Evolutionary conservation across 2,329 filamentous ascomycete species (phyloP), one percentile per base, ranked within the genome.

Genomic region (Trichoderma hamatum): DNA sequence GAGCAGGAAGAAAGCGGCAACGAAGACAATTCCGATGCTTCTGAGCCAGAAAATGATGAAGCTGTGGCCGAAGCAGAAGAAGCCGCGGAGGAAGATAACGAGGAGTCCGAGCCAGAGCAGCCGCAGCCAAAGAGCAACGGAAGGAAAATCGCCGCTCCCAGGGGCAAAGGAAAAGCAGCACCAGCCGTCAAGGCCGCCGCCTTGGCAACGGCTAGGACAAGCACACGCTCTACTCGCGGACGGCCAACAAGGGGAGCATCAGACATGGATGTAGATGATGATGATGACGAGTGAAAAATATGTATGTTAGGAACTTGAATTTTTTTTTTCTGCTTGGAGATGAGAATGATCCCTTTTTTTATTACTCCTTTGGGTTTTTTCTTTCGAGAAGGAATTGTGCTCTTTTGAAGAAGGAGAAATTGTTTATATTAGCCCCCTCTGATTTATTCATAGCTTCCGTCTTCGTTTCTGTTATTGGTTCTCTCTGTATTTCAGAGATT

Each of bases 241-340:
- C 73, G 72, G 52, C 52, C 70, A 34, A 72, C 74, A 36, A 78
- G 74, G 71, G 74, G 75, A 24, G 68, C 72, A 21, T 74, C 74
- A 14, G 77, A 77, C 21, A 80, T 81, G 79, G 79, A 80, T 10
- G 70, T 79, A 43, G 79, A 81, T 66, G 75, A 76, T 36, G 76
- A 77, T 54, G 73, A 77, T 55, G 69, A 70, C 34, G 66, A 69
- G 39, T 24, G n/a, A 49, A 59, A 68, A 51, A 34, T 43, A 34
- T 68, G 58, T 63, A 68, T 61, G 66, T 51, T 55, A 68, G 66
- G 66, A 54, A 30, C n/a, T 43, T 34, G 51, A 43, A 46, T 61
- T 68, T 43, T 43, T 43, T 43, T n/a, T 43, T 19, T 14, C 39
- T 43, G 49, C 26, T 68, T 68, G 56, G 65, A 61, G 65, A 68